Base-by-base conservation (phyloP, 1,139 yeast species). In the Candida dubliniensis region DNA sequence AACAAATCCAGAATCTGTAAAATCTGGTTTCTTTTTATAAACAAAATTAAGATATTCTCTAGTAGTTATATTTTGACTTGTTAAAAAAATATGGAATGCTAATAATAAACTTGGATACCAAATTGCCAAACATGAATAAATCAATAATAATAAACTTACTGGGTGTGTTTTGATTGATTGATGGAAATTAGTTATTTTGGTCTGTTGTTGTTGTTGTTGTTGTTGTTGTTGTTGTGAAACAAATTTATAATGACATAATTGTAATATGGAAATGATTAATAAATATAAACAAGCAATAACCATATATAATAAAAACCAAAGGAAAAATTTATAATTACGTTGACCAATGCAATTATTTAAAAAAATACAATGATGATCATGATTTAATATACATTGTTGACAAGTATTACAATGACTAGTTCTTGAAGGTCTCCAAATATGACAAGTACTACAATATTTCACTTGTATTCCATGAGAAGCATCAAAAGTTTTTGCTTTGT, bases 41-140 rank as follows among this genome's bases (percentile, higher is more conserved):
- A 65, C 60, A 59, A 71, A 51, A 59, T 71, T 74, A 41, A 85
- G 63, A 52, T 76, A 84, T 51, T 85, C 93, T 51, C 90, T 68
- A 4, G 95, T 86, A 13, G 91, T 82, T 51, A 84, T 71, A 46
- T 83, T 84, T n/a, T 77, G 71, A 0, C 77, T 57, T 0, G 82
- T 76, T 40, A 86, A 61, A 43, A 67, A 74, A 0, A 79, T 34
- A 56, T 87, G 95, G 51, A 76, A 76, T 0, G 63, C 41, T 12
- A 84, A 56, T 13, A 87, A 61, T 32, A 81, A 52, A 1, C 71
- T 43, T 2, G 95, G 91, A 55, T 85, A 86, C 6, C 73, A 47
- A 8, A 77, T 34, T 1, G 70, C 66, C 2, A 82, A 29, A 2
- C 69, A 57, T 0, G 76, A 69, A 47, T 74, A 76, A 2, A 84